Conservation (phyloP, 2,329 filamentous ascomycete species). For the Diaporthe australafricana region DNA sequence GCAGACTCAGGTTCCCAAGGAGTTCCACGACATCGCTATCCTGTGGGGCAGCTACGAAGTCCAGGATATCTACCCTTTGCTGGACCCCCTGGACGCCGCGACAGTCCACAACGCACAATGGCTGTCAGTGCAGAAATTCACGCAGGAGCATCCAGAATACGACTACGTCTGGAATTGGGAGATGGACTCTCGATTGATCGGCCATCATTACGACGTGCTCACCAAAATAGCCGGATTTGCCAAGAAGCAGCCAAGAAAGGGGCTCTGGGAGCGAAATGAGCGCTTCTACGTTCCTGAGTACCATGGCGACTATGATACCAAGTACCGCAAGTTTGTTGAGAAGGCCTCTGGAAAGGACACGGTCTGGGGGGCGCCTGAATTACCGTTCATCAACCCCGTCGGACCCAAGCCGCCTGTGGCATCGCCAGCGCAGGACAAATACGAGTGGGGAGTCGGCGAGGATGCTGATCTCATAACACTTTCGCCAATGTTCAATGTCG, state of each 20-base stretch:
- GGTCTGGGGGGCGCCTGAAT: slow-evolving; percentile 74
- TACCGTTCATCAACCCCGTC: slow-evolving; percentile 70
- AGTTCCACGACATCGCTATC: slow-evolving; percentile 75
- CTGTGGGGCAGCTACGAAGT: slow-evolving; percentile 83
- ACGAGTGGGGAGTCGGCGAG: slow-evolving; percentile 81
- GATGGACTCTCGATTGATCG: slow-evolving; percentile 82
- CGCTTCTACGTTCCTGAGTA: slow-evolving; percentile 78
- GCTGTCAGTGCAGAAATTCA: slow-evolving; percentile 81
- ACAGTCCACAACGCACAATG: slow-evolving; percentile 73
- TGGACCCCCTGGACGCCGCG: slow-evolving; percentile 65
- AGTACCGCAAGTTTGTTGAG: slow-evolving; percentile 75
- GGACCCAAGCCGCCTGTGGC: slow-evolving; percentile 72
- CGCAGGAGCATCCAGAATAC: slow-evolving; percentile 80
- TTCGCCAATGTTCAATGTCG: slow-evolving; percentile 82
- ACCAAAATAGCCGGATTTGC: slow-evolving; percentile 73
- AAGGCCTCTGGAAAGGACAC: slow-evolving; percentile 60
- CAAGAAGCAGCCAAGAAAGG: slow-evolving; percentile 75
- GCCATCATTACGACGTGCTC: slow-evolving; percentile 85
- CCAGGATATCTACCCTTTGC: slow-evolving; percentile 79
- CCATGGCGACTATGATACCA: slow-evolving; percentile 75
- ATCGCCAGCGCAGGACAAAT: slow-evolving; percentile 72
- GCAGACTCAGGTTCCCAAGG: slow-evolving; percentile 49
- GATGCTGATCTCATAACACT: slow-evolving; percentile 81
- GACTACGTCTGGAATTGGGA: slow-evolving; percentile 92
- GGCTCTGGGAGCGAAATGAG: slow-evolving; percentile 79